Base-by-base conservation (phyloP, 129 eudicot species). In the Cynara cardunculus region DNA sequence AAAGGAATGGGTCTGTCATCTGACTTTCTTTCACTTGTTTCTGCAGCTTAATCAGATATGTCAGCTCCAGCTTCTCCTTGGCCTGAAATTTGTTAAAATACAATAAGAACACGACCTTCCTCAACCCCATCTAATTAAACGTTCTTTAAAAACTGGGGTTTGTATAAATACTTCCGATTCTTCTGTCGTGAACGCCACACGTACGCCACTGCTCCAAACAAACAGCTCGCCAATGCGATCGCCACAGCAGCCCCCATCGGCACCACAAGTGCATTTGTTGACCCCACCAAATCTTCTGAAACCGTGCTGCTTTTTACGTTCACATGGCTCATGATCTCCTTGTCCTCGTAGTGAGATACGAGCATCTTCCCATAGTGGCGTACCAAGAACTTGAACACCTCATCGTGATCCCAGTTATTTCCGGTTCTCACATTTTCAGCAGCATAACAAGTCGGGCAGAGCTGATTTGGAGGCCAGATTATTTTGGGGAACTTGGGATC, bases 181-280 rank as follows among this genome's bases (percentile, higher is more conserved):
- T 91, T 94, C 84, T 94, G 97, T 25, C 25, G 92, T 65, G 89
- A 88, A 7, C 93, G 93, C 97, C 98, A 94, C 59, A 79, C 80
- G 83, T 89, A 94, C 10, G 93, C 93, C 25, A 94, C 87, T 19
- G 91, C 98, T 65, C 95, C 98, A 69, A 94, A 94, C 76, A 88
- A 87, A 85, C 98, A 94, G 92, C 97, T 85, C 0, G 93, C 97
- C 22, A 90, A 81, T 46, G 95, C 97, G 37, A 94, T 94, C 3
- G 90, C 97, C 79, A 89, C 24, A 6, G 97, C 98, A 71, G 97
- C 97, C 18, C 98, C 97, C 30, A 87, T 44, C 2, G 97, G 98
- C n/a, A 91, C 97, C 24, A 77, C 91, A 19, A 90, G 41, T 14
- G 97, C 87, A 44, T 85, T 89, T 79, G 89, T 69, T 9, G 96